These are phyloP conservation scores for Aulographum hederae DNA, from an alignment of 2,329 filamentous ascomycete species.

Conservation along the genomic window DNA sequence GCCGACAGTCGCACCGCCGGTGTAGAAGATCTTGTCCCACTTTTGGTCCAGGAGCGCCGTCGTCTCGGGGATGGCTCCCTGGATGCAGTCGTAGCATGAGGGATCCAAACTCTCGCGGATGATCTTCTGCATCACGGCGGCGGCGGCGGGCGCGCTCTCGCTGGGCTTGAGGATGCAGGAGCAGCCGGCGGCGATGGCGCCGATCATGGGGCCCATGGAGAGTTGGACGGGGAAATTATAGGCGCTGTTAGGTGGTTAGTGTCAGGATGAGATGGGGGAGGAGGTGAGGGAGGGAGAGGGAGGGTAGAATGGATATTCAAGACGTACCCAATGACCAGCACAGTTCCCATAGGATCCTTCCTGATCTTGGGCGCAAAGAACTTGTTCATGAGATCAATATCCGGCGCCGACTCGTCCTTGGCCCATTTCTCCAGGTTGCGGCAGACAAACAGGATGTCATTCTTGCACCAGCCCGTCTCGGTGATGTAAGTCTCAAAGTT, in stretches of 20 bases:
- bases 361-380: slow-evolving; percentile 56
- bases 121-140: slow-evolving; percentile 64
- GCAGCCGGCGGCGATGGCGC: slow-evolving; percentile 84
- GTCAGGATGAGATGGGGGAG: too few relatives aligned
- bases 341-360: slow-evolving; percentile 73
- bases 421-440: slow-evolving; percentile 66
- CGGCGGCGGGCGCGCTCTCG: slow-evolving; percentile 58
- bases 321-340: slow-evolving; percentile 61
- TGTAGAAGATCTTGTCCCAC: slow-evolving; percentile 98
- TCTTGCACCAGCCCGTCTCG: slow-evolving; percentile 63
- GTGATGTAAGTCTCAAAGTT: slow-evolving; percentile 53
- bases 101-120: slow-evolving; percentile 60
- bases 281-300: slow-evolving; percentile 1
- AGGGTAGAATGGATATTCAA: slow-evolving; percentile 1
- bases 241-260: slow-evolving; percentile 34
- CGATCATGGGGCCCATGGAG: slow-evolving; percentile 59
- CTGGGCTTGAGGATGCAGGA: slow-evolving; percentile 83
- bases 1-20: slow-evolving; percentile 59
- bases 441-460: slow-evolving; percentile 63
- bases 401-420: slow-evolving; percentile 58
- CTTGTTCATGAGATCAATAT: slow-evolving; percentile 50
- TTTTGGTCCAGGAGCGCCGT: slow-evolving; percentile 69
- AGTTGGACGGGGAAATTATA: slow-evolving; percentile 91
- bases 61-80: slow-evolving; percentile 66
- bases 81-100: slow-evolving; percentile 57